Base-by-base conservation (phyloP, 1,284 basidiomycete genomes). In the Coniophora puteana region DNA sequence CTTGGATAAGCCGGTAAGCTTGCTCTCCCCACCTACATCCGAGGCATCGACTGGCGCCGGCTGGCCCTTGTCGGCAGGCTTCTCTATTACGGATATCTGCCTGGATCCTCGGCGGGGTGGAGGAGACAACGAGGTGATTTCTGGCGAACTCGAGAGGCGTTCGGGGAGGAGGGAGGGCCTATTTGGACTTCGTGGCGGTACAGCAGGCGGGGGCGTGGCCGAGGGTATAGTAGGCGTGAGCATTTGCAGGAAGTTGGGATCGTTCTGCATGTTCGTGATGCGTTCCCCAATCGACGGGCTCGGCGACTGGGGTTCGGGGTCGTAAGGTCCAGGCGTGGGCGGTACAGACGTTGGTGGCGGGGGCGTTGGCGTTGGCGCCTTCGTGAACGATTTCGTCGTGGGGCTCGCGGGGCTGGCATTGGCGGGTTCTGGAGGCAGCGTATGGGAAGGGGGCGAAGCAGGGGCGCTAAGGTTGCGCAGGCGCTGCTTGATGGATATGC, bases 391-490 rank as follows among this genome's bases (percentile, higher is more conserved):
- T 27, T 14, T 45, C 38, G 40, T 37, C 40, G 44, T 34, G 32
- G 36, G 36, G 46, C 25, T 18, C 33, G 37, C 23, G 40, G 39
- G 31, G 24, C 27, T 18, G 40, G 25, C 25, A 39, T 18, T 40
- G 16, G 50, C 14, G 43, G 21, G 4, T 8, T 18, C 36, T 18
- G 36, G 51, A 8, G 49, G 50, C 5, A 52, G n/a, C n/a, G n/a
- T n/a, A n/a, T n/a, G 48, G 14, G 51, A 49, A 5, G 65, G 49
- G 11, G 68, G 55, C 5, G 75, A 67, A 8, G n/a, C n/a, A n/a
- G 78, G 77, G 7, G 76, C 67, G 50, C 80, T 84, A 40, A 78
- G 69, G 44, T 80, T 78, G 28, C 83, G 77, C 33, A 84, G 54
- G 33, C 83, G 76, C 47, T 76, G 74, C 51, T 71, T 75, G 45